Evolutionary conservation across 2,329 filamentous ascomycete species (phyloP).

Genomic region (Dendryphion nanum): DNA sequence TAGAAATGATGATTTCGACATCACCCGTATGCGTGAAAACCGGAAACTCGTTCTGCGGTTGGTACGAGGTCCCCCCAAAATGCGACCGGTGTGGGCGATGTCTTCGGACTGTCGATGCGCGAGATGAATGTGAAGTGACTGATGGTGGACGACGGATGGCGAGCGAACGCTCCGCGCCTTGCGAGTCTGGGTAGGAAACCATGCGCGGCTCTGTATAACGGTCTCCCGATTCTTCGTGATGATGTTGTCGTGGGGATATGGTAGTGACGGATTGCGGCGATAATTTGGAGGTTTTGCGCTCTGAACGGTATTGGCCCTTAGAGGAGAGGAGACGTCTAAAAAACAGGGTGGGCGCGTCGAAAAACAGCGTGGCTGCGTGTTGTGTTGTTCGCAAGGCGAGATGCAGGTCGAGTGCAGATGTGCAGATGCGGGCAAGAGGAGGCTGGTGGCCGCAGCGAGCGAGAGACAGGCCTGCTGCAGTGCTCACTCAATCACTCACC

Average conservation of each 20-base stretch:
- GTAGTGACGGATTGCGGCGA: neutral
- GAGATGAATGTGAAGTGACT: conserved; percentile 56
- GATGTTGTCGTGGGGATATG: neutral
- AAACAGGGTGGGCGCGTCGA: conserved; percentile 13
- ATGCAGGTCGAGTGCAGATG: conserved; percentile 22
- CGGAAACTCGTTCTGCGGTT: conserved; percentile 86
- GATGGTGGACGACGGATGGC: conserved; percentile 62
- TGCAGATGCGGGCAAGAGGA: neutral
- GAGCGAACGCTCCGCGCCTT: conserved; percentile 53
- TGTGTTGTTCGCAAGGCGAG: conserved; percentile 23
- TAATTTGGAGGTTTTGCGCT: neutral
- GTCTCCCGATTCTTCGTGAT: neutral
- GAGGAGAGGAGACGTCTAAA: neutral
- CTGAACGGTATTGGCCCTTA: neutral
- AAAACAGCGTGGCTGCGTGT: conserved; percentile 28
- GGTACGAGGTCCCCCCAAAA: conserved; percentile 65
- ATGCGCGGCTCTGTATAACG: conserved; percentile 39
- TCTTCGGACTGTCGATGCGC: conserved; percentile 55
- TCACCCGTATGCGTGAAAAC: conserved; percentile 88
- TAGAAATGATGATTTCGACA: conserved; percentile 79
- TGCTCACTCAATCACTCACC: conserved; percentile 18
- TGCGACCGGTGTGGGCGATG: conserved; percentile 81
- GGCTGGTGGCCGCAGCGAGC: neutral
- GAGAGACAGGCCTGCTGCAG: neutral
- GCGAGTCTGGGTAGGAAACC: conserved; percentile 62